Conservation (phyloP, 495 filamentous ascomycete genomes). For the Penicillium waksmanii region DNA sequence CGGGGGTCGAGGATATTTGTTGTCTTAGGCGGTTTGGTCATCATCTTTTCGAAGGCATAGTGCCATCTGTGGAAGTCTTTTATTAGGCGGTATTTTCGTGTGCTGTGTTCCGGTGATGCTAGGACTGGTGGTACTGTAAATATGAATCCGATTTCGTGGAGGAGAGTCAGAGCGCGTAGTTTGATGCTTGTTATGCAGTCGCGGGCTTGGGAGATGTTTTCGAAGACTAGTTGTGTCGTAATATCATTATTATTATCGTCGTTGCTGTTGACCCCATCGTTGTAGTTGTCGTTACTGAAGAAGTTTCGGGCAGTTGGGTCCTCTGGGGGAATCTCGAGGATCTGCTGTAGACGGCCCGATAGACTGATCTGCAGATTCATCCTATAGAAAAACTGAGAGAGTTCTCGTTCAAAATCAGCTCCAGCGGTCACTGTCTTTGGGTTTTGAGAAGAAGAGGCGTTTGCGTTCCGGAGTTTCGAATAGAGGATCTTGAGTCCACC, state of each 20-base stretch:
- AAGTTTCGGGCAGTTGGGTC: not conserved
- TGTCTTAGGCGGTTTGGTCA: not conserved
- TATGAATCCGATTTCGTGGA: conserved; percentile 7
- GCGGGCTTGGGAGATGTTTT: conserved; percentile 17
- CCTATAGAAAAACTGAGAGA: conserved; percentile 22
- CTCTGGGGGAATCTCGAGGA: not conserved
- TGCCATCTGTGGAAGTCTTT: conserved; percentile 17
- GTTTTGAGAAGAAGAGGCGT: not conserved
- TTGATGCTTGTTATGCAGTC: conserved; percentile 14
- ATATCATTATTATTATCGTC: too few species aligned
- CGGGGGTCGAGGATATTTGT: conserved; percentile 16
- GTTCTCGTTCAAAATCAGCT: conserved; percentile 13
- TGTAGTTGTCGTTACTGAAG: not conserved
- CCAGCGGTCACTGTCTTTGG: not conserved
- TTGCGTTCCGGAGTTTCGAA: not conserved
- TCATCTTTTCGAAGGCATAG: conserved; percentile 18
- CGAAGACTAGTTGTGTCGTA: not conserved
- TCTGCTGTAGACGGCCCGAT: conserved; percentile 15
- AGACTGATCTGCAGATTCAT: conserved; percentile 25
- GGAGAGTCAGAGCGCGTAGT: conserved; percentile 11
- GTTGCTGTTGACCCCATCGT: too few species aligned
- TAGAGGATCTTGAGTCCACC: conserved; percentile 23
- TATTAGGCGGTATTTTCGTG: conserved; percentile 11
- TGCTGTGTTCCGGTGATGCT: not conserved
- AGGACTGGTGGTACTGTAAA: not conserved